Evolutionary conservation across 495 filamentous ascomycete species (phyloP).

Genomic region (Penicillium macrosclerotiorum): DNA sequence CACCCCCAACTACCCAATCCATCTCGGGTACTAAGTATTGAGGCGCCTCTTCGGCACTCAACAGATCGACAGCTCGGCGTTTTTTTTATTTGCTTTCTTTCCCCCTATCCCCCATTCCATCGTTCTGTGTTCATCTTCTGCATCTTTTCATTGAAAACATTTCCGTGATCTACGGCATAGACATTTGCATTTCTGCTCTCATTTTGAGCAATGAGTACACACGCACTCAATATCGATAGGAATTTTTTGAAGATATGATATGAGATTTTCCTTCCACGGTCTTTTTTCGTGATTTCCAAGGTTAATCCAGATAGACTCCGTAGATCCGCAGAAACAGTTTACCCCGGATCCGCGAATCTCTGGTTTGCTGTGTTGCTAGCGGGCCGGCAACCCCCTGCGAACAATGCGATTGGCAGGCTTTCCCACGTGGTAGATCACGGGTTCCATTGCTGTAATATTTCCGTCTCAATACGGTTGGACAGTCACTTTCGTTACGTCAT

Average conservation of each 20-base stretch:
- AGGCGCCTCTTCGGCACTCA: background rate
- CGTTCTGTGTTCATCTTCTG: conserved; percentile 3
- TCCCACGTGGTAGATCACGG: conserved; percentile 21
- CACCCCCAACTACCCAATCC: background rate
- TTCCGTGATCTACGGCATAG: conserved; percentile 7
- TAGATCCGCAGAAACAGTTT: conserved; percentile 7
- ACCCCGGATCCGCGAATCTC: conserved; percentile 20
- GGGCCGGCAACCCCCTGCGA: too few species aligned
- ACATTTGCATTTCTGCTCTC: conserved; percentile 11
- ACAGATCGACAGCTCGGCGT: conserved; percentile 15
- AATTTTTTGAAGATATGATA: background rate
- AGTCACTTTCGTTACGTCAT: conserved; percentile 9
- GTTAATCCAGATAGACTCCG: background rate
- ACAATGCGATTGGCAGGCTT: conserved; percentile 2
- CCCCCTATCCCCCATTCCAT: conserved; percentile 10
- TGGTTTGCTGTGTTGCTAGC: conserved; percentile 3
- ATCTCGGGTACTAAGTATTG: background rate
- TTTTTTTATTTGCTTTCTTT: conserved; percentile 8
- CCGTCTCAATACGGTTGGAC: background rate
- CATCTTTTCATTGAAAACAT: conserved; percentile 3
- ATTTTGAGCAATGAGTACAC: background rate
- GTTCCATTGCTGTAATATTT: conserved; percentile 5
- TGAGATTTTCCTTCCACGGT: background rate
- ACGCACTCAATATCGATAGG: background rate
- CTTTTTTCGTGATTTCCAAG: background rate